phyloP scores from a whole-genome alignment of 352 stramenopile species.

The Pythium dissotocum region DNA sequence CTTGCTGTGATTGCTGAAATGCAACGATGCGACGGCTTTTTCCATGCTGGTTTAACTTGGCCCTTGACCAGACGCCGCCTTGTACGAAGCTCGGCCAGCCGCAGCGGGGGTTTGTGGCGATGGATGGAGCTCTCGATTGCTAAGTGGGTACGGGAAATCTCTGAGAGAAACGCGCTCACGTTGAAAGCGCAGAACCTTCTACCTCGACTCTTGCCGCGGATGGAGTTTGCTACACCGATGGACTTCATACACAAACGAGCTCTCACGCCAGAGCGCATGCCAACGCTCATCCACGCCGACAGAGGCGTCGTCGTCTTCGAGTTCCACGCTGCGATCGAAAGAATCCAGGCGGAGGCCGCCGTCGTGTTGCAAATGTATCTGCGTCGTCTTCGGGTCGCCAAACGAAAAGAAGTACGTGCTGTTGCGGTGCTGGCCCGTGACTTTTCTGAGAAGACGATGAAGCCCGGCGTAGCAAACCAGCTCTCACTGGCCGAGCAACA shows the following conservation, averaged over 20 bases:
- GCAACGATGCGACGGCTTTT: constrained; percentile 3
- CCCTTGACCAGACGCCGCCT: constrained; percentile 2
- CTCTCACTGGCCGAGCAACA: constrained; percentile 5
- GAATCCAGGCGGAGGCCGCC: constrained; percentile 1
- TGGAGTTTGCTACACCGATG: constrained; percentile 3
- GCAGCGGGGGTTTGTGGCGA: constrained; percentile 7
- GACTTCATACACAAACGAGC: not conserved
- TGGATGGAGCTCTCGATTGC: constrained; percentile 19
- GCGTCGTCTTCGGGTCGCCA: not conserved
- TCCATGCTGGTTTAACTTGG: constrained; percentile 16
- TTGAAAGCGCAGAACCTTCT: not conserved
- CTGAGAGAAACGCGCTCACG: not conserved
- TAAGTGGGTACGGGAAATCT: not conserved
- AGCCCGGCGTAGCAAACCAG: not conserved
- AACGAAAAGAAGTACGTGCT: not conserved
- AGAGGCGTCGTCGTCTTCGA: constrained; percentile 9
- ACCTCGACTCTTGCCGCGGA: not conserved
- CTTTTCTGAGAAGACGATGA: not conserved
- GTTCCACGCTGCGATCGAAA: not conserved
- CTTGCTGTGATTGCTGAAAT: constrained; percentile 15
- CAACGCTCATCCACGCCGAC: not conserved
- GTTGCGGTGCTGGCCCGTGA: not conserved
- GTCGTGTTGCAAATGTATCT: constrained; percentile 14
- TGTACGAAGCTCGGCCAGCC: not conserved
- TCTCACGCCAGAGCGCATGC: not conserved